Percentiles rank a stretch among this genome's conserved stretches.
These are phyloP conservation scores for Candida sp. DNA, from an alignment of 1,139 yeast genomes.

Conservation along the genomic window DNA sequence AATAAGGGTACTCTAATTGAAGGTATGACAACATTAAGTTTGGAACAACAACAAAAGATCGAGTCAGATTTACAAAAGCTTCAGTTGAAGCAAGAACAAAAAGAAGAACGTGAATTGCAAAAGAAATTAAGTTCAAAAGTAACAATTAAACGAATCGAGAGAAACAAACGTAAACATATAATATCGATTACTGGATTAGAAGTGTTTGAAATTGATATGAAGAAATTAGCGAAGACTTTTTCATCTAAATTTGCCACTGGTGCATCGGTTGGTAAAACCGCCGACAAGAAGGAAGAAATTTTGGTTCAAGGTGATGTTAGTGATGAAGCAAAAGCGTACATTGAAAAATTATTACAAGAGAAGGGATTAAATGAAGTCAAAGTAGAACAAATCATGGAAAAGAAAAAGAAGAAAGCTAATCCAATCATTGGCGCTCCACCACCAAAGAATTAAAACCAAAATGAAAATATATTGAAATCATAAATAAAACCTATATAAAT, in stretches of 20 bases:
- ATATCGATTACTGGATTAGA: conserved; percentile 87
- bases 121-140: conserved; percentile 80
- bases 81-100: conserved; percentile 87
- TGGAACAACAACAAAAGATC: conserved; percentile 80
- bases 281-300: conserved; percentile 89
- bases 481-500: background rate
- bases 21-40: conserved; percentile 51
- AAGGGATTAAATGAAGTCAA: conserved; percentile 82
- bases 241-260: conserved; percentile 97
- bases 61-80: conserved; percentile 79
- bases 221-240: conserved; percentile 87
- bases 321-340: conserved; percentile 82
- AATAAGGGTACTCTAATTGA: conserved; percentile 59
- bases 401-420: conserved; percentile 64
- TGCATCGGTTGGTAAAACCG: conserved; percentile 89
- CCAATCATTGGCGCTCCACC: background rate
- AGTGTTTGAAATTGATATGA: conserved; percentile 84
- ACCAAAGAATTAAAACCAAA: background rate
- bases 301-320: conserved; percentile 95
- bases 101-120: conserved; percentile 80
- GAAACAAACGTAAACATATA: conserved; percentile 87
- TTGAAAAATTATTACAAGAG: conserved; percentile 69
- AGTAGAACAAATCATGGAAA: conserved; percentile 83
- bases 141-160: conserved; percentile 78
- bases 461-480: background rate